Evolutionary conservation across 2,329 filamentous ascomycete species (phyloP).

Genomic region (Xylariaceae sp.): DNA sequence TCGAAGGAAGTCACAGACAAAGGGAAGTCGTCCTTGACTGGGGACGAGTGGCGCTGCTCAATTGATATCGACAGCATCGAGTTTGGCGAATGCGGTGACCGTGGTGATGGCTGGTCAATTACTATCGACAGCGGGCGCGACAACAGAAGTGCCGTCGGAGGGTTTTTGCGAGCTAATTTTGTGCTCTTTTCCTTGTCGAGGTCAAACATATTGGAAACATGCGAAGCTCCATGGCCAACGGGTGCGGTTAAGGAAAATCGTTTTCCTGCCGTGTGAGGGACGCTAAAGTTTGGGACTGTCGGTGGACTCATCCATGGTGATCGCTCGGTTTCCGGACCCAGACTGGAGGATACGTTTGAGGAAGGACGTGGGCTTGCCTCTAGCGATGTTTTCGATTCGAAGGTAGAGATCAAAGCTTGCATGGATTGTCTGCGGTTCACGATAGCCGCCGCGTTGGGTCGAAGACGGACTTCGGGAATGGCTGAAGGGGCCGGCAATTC

Average conservation of each 20-base stretch:
- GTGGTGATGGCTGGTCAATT: constrained; percentile 49
- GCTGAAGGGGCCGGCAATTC: constrained; percentile 25
- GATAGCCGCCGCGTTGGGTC: constrained; percentile 52
- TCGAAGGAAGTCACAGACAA: constrained; percentile 3
- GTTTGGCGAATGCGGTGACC: constrained; percentile 21
- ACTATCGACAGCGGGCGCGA: constrained; percentile 53
- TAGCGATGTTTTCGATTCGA: constrained; percentile 34
- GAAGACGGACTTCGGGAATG: constrained; percentile 36
- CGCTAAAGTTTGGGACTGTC: constrained; percentile 50
- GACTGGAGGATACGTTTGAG: constrained; percentile 18
- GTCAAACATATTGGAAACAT: constrained; percentile 19
- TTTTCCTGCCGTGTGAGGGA: constrained; percentile 43
- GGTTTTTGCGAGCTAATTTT: constrained; percentile 33
- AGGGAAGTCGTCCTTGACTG: no score
- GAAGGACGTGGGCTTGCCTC: constrained; percentile 26
- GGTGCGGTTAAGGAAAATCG: constrained; percentile 41
- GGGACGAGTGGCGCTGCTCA: not conserved
- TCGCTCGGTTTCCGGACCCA: constrained; percentile 25
- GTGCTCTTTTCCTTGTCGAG: constrained; percentile 19
- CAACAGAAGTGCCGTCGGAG: constrained; percentile 45
- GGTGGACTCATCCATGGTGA: constrained; percentile 18
- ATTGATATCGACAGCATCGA: constrained; percentile 3
- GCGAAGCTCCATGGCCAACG: constrained; percentile 8
- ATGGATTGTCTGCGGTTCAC: constrained; percentile 49
- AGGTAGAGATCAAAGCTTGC: constrained; percentile 42